Evolutionary conservation across 164 flowering plant species (phyloP).

Genomic region (Stephania cephalantha): DNA sequence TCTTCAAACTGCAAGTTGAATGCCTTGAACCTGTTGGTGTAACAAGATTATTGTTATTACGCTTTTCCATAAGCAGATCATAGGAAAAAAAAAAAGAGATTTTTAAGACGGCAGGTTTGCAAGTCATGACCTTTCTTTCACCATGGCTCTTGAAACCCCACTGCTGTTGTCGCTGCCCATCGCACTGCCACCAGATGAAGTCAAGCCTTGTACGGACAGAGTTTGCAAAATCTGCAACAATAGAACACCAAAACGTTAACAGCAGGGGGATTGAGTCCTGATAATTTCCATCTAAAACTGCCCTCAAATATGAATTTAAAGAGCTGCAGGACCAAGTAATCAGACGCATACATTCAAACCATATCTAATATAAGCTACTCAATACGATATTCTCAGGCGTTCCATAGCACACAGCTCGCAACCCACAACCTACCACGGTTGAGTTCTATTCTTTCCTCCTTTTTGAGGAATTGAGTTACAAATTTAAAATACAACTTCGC

Average conservation of each 20-base stretch:
- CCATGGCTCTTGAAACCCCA: conserved; percentile 68
- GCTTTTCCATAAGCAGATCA: background rate
- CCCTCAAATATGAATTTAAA: background rate
- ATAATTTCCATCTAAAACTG: background rate
- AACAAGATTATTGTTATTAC: background rate
- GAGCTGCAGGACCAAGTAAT: background rate
- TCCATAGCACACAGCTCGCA: too few relatives aligned
- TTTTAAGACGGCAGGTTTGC: background rate
- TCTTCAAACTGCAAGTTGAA: conserved; percentile 88
- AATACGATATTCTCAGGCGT: background rate
- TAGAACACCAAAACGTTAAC: conserved; percentile 4
- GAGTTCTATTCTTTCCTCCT: too few relatives aligned
- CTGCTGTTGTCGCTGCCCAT: conserved; percentile 47
- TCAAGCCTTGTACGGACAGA: conserved; percentile 61
- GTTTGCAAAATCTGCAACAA: conserved; percentile 68
- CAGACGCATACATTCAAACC: background rate
- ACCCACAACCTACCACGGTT: too few relatives aligned
- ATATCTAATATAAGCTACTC: background rate
- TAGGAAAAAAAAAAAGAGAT: background rate
- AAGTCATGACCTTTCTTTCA: conserved; percentile 60
- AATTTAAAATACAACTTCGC: background rate
- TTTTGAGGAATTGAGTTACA: background rate
- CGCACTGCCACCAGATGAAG: conserved; percentile 56
- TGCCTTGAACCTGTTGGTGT: conserved; percentile 47
- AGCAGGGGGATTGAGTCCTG: background rate